Base-by-base conservation (phyloP, 345 rosid genomes). In the Brassica napus region DNA sequence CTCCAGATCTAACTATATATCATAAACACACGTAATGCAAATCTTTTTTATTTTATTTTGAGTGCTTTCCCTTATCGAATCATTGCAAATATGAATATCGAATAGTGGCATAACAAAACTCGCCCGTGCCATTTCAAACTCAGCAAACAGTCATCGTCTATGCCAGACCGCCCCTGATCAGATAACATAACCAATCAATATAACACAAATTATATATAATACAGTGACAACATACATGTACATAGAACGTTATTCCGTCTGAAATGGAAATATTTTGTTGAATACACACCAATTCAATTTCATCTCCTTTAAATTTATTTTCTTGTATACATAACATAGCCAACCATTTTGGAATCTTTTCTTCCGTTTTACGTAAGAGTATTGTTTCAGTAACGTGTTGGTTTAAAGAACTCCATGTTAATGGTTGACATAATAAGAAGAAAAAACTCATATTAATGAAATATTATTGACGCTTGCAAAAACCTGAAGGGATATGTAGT, bases 341-440 rank as follows among this genome's bases (percentile, higher is more conserved):
- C 81, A 65, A 55, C 81, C 81, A 67, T 71, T 78, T 64, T 71
- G 60, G 81, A 78, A 78, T 65, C 52, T 54, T 71, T 65, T 16
- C 52, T 72, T 55, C 26, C 26, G 67, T 65, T 71, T 55, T 78
- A 78, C 81, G 81, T 65, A 72, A 78, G 77, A 65, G 67, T 57
- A 35, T 7, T 54, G 57, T 31, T 70, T 64, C 57, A 71, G 3
- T 78, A 26, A 78, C 72, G 81, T 78, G 77, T 78, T 16, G 67
- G 61, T 26, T 78, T 71, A 4, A 65, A 63, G 35, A 77, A 12
- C 55, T 70, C n/a, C 18, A 61, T 62, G 44, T 55, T 11, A 32
- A 32, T 49, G 75, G 75, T 77, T 69, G 75, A 52, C 65, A 3
- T 42, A 44, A 55, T 21, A 60, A 30, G 9, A 64, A 70, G 57